phyloP scores from a whole-genome alignment of 139 green algal species.

The Tetradesmus obliquus region DNA sequence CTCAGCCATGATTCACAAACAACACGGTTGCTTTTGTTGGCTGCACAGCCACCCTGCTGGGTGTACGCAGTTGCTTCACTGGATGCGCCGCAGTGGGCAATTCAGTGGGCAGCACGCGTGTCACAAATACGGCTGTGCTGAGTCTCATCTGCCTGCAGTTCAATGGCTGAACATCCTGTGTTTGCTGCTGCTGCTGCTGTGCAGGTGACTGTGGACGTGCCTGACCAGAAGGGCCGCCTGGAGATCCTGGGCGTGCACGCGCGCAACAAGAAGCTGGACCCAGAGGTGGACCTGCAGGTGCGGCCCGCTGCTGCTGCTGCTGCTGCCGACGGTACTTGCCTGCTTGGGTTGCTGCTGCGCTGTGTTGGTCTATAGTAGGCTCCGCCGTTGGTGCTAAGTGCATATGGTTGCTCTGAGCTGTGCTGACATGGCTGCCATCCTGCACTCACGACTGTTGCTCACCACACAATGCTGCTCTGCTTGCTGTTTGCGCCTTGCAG shows the following conservation, averaged over 20 bases:
- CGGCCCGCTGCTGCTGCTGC: not conserved
- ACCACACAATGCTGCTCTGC: not conserved
- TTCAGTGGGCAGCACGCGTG: no score
- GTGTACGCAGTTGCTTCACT: no score
- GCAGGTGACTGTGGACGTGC: slow-evolving; percentile 96
- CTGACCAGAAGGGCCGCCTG: slow-evolving; percentile 94
- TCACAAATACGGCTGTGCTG: not conserved
- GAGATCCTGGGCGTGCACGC: slow-evolving; percentile 97
- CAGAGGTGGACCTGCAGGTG: slow-evolving; percentile 93
- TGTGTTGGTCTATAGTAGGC: not conserved
- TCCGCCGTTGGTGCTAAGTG: no score
- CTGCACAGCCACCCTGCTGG: no score
- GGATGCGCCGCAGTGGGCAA: no score
- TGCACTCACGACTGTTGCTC: not conserved
- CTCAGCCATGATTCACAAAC: no score
- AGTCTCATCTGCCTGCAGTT: not conserved
- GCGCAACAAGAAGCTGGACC: slow-evolving; percentile 97
- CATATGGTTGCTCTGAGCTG: not conserved
- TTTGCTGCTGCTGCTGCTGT: not conserved
- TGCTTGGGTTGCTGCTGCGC: not conserved
- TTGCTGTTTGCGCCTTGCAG: not conserved
- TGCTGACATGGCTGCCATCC: not conserved
- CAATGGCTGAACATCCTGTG: not conserved
- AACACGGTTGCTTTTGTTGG: no score
- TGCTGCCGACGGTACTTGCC: not conserved